These are phyloP conservation scores for Neohortaea acidophila DNA, from an alignment of 495 filamentous ascomycete species.

Conservation along the genomic window DNA sequence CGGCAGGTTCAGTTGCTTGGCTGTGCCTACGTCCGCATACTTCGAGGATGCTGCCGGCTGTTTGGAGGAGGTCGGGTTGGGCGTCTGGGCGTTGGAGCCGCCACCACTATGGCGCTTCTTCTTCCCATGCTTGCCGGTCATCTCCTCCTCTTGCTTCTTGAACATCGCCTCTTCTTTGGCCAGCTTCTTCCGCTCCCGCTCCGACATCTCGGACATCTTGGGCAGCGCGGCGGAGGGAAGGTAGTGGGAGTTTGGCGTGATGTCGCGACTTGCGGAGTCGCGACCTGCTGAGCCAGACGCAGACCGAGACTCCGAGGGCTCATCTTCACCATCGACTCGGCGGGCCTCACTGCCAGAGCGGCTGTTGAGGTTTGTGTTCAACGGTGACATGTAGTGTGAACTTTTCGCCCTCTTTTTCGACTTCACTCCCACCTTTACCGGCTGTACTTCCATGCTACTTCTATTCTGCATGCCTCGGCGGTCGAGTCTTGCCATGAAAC, in stretches of 20 bases:
- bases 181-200: constrained; percentile 76
- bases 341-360: constrained; percentile 59
- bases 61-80: constrained; percentile 21
- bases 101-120: constrained; percentile 48
- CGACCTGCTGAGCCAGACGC: constrained; percentile 47
- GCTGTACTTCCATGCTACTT: constrained; percentile 34
- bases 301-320: constrained; percentile 47
- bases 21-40: constrained; percentile 10
- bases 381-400: constrained; percentile 50
- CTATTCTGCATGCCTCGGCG: constrained; percentile 9
- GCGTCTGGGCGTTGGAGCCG: constrained; percentile 34
- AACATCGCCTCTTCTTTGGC: constrained; percentile 68
- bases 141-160: constrained; percentile 45
- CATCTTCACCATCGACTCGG: constrained; percentile 31
- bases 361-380: constrained; percentile 59
- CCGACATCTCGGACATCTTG: constrained; percentile 47
- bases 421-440: constrained; percentile 26
- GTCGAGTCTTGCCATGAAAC: constrained; percentile 60
- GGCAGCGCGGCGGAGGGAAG: constrained; percentile 32
- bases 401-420: constrained; percentile 42
- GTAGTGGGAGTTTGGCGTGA: constrained; percentile 51
- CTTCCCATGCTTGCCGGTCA: constrained; percentile 29
- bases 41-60: not conserved
- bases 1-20: constrained; percentile 23
- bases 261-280: constrained; percentile 53